These are phyloP conservation scores for Mycena crocata DNA, from an alignment of 768 basidiomycete genomes.

Conservation along the genomic window DNA sequence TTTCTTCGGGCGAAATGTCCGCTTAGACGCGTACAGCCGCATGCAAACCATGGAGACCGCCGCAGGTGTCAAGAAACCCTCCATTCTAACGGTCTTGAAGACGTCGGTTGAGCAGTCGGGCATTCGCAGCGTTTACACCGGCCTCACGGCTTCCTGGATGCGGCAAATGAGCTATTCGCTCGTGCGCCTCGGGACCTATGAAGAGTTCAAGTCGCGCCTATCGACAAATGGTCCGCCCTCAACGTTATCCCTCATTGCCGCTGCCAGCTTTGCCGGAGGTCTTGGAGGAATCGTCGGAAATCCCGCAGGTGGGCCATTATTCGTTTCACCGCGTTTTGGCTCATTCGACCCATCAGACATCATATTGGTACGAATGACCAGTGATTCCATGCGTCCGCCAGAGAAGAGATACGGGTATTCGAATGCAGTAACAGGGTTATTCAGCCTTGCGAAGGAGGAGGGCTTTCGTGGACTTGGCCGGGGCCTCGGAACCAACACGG, in stretches of 20 bases:
- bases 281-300: constrained; percentile 89
- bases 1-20: constrained; percentile 4
- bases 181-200: constrained; percentile 86
- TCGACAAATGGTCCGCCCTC: constrained; percentile 64
- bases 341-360: constrained; percentile 61
- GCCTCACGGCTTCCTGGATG: constrained; percentile 84
- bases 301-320: constrained; percentile 68
- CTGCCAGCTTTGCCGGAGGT: constrained; percentile 80
- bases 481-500: constrained; percentile 84
- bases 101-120: constrained; percentile 76
- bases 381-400: constrained; percentile 80
- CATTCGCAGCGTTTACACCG: constrained; percentile 80
- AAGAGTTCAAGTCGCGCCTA: constrained; percentile 74
- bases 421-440: constrained; percentile 82
- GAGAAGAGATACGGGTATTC: constrained; percentile 82
- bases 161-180: constrained; percentile 94
- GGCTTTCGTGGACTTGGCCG: constrained; percentile 75
- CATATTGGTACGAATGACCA: constrained; percentile 88
- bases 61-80: constrained; percentile 63
- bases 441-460: constrained; percentile 73
- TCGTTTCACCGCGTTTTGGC: constrained; percentile 6
- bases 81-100: constrained; percentile 73
- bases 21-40: constrained; percentile 57
- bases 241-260: constrained; percentile 65
- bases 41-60: constrained; percentile 78